phyloP scores from a whole-genome alignment of 805 yeast genomes.

The Priceomyces fermenticarens region DNA sequence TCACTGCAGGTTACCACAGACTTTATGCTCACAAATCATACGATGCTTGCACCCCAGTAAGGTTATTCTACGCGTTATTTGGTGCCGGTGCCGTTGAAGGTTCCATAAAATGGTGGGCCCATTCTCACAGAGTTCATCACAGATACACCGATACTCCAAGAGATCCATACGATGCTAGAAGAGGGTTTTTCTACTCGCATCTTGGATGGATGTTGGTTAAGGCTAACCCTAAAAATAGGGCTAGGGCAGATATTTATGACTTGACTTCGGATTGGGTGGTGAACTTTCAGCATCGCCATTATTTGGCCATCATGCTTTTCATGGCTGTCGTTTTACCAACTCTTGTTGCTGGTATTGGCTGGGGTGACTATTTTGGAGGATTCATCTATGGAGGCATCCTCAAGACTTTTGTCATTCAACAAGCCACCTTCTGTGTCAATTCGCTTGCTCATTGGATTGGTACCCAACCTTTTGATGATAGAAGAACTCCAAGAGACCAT shows the following conservation, averaged over 20 bases:
- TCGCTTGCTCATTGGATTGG: conserved; percentile 88
- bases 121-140: conserved; percentile 81
- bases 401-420: conserved; percentile 70
- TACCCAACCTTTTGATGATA: conserved; percentile 80
- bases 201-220: conserved; percentile 82
- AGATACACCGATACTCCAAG: conserved; percentile 79
- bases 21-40: conserved; percentile 76
- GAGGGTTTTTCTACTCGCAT: conserved; percentile 81
- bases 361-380: conserved; percentile 67
- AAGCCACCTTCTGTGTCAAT: conserved; percentile 83
- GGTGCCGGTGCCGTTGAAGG: conserved; percentile 86
- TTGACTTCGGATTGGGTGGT: conserved; percentile 76
- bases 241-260: conserved; percentile 79
- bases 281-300: conserved; percentile 78
- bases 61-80: conserved; percentile 66
- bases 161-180: conserved; percentile 85
- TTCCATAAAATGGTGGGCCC: conserved; percentile 88
- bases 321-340: conserved; percentile 68
- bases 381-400: conserved; percentile 71
- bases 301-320: conserved; percentile 55
- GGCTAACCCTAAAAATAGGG: conserved; percentile 79
- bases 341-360: conserved; percentile 54
- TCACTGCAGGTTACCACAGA: conserved; percentile 84
- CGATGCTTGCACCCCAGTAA: conserved; percentile 57
- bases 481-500: conserved; percentile 85